A percentile compares a stretch with the other conserved stretches of the same genome.
These are phyloP conservation scores for Citrus sinensis DNA, from an alignment of 345 rosid species.

Conservation along the genomic window DNA sequence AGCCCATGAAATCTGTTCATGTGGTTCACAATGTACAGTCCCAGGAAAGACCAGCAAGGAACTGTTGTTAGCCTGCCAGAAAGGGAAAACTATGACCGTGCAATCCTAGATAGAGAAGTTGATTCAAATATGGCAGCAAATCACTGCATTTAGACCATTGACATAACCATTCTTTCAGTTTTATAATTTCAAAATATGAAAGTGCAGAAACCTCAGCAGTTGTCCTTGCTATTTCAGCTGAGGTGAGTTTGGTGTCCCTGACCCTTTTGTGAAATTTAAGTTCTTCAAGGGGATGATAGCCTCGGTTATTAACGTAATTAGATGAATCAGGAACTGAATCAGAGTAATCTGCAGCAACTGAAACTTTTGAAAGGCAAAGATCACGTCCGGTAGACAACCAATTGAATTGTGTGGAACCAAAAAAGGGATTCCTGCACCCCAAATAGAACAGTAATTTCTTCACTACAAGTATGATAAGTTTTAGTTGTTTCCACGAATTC, in stretches of 20 bases:
- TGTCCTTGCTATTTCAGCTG: slow-evolving; percentile 84
- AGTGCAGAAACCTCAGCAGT: slow-evolving; percentile 64
- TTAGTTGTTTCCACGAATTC: background rate
- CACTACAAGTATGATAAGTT: background rate
- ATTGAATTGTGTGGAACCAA: slow-evolving; percentile 52
- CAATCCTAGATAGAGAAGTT: slow-evolving; percentile 1
- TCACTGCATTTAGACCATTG: background rate
- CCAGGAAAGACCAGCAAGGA: slow-evolving; percentile 89
- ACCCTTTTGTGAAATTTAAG: slow-evolving; percentile 51
- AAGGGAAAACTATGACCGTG: slow-evolving; percentile 16
- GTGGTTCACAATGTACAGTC: slow-evolving; percentile 78
- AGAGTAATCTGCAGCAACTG: slow-evolving; percentile 96
- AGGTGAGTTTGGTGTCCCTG: slow-evolving; percentile 64
- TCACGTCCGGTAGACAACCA: slow-evolving; percentile 55
- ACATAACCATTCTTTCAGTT: background rate
- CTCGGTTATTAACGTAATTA: slow-evolving; percentile 42
- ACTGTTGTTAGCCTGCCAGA: slow-evolving; percentile 60
- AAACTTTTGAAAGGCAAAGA: slow-evolving; percentile 62
- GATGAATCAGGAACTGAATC: slow-evolving; percentile 93
- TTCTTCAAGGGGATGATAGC: slow-evolving; percentile 95
- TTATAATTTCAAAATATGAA: slow-evolving; percentile 2
- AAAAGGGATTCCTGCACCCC: slow-evolving; percentile 48
- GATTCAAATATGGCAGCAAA: background rate
- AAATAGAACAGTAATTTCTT: slow-evolving; percentile 2
- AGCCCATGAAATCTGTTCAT: slow-evolving; percentile 79